Base-by-base conservation (phyloP, 2,329 filamentous ascomycete genomes). In the Bipolaris victoriae region DNA sequence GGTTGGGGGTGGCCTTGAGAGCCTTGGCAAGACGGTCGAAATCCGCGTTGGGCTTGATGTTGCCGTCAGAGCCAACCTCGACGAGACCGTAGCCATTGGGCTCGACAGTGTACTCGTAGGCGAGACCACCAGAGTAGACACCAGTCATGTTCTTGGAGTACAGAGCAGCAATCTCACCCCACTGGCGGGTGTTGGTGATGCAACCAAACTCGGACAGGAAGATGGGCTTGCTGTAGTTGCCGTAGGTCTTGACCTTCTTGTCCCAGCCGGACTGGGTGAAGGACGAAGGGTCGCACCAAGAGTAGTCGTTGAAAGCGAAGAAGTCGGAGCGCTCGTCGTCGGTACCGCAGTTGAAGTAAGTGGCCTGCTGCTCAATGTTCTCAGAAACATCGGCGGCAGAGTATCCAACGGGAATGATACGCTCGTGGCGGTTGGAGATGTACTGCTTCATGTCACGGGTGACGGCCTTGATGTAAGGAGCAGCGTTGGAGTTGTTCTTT, bases 161-260 rank as follows among this genome's bases (percentile, higher is more conserved):
- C 54, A 99, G 82, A 44, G 93, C 82, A 37, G 78, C 78, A 49
- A 97, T 80, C 81, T 97, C 94, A 53, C 86, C 82, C 75, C 96
- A 99, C 69, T 89, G 82, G 67, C 94, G 92, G 57, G 82, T 86
- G 83, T 91, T 92, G 76, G 86, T 89, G 78, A 86, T 88, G 83
- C 94, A 98, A 61, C 94, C 94, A 76, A 90, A 98, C 78, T 98
- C 95, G 46, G 93, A 97, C 52, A 98, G 84, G 86, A 97, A 97
- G 73, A 97, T 68, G 45, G 75, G 75, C 55, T 71, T 71, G 63
- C 68, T 70, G 69, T 76, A 77, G 64, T 74, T 55, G 55, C 63
- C 54, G 68, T 76, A 76, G 5, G 65, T 67, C 64, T 72, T 59
- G 61, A 77, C 73, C 66, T 77, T 77, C 57, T 67, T 53, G 57